Conservation (phyloP, 2,329 filamentous ascomycete genomes). For the Dothiorella sarmentorum region DNA sequence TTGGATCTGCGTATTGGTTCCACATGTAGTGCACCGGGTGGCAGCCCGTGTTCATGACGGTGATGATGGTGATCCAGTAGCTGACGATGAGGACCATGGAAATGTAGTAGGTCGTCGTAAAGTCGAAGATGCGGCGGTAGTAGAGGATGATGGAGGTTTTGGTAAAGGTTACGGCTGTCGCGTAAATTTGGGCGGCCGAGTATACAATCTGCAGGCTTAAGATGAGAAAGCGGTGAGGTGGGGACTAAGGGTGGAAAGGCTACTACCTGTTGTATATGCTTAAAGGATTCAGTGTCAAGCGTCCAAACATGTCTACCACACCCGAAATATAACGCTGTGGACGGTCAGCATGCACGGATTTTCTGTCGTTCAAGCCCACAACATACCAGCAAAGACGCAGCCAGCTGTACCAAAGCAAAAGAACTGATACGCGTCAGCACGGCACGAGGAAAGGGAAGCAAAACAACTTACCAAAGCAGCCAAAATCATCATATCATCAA, state of each 20-base stretch:
- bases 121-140: slow-evolving; percentile 56
- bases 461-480: not conserved
- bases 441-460: too few relatives aligned
- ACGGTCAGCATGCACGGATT: not conserved
- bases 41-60: slow-evolving; percentile 41
- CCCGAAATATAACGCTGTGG: not conserved
- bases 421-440: not conserved
- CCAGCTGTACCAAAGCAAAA: not conserved
- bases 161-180: slow-evolving; percentile 52
- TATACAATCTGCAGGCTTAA: not conserved
- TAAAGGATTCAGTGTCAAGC: not conserved
- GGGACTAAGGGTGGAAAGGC: not conserved
- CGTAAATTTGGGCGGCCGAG: slow-evolving; percentile 37
- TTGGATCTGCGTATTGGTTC: slow-evolving; percentile 33
- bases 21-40: slow-evolving; percentile 47
- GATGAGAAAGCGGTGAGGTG: not conserved
- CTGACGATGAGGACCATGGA: slow-evolving; percentile 42
- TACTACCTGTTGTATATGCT: not conserved
- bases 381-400: not conserved
- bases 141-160: slow-evolving; percentile 53
- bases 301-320: not conserved
- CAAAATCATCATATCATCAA: not conserved
- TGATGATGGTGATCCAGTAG: slow-evolving; percentile 46
- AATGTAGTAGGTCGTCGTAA: slow-evolving; percentile 43
- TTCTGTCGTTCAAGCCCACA: not conserved